These are phyloP conservation scores for Agaricus subrufescens DNA, from an alignment of 768 basidiomycete species.

Conservation along the genomic window DNA sequence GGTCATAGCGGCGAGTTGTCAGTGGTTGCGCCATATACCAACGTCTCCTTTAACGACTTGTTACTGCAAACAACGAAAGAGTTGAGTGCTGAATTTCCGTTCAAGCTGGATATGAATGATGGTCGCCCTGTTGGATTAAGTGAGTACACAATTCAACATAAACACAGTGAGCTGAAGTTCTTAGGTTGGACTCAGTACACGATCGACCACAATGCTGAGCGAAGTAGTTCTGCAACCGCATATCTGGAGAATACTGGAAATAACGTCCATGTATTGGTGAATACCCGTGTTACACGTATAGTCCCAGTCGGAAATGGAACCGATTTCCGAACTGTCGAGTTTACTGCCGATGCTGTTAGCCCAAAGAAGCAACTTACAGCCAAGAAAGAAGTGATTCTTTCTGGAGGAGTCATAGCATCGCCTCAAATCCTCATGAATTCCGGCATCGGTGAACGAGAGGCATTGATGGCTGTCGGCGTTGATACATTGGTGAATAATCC, in stretches of 20 bases:
- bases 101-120: constrained; percentile 11
- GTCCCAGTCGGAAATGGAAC: constrained; percentile 4
- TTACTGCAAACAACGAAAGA: neutral
- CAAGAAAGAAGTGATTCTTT: constrained; percentile 25
- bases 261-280: constrained; percentile 10
- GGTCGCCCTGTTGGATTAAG: constrained; percentile 10
- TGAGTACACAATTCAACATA: neutral
- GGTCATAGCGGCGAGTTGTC: constrained; percentile 5
- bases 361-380: constrained; percentile 13
- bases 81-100: constrained; percentile 9
- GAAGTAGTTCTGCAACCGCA: constrained; percentile 13
- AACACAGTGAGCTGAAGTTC: neutral
- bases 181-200: constrained; percentile 9
- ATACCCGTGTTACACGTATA: constrained; percentile 11
- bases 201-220: constrained; percentile 6
- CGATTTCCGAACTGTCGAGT: constrained; percentile 11
- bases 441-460: constrained; percentile 19
- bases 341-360: constrained; percentile 1
- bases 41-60: constrained; percentile 8
- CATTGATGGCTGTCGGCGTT: constrained; percentile 12
- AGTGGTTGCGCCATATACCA: neutral
- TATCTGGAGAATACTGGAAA: constrained; percentile 5
- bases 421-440: constrained; percentile 20
- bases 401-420: constrained; percentile 26
- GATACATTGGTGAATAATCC: constrained; percentile 14